phyloP scores from a whole-genome alignment of 2,329 filamentous ascomycete genomes.

The Lizonia empirigonia region DNA sequence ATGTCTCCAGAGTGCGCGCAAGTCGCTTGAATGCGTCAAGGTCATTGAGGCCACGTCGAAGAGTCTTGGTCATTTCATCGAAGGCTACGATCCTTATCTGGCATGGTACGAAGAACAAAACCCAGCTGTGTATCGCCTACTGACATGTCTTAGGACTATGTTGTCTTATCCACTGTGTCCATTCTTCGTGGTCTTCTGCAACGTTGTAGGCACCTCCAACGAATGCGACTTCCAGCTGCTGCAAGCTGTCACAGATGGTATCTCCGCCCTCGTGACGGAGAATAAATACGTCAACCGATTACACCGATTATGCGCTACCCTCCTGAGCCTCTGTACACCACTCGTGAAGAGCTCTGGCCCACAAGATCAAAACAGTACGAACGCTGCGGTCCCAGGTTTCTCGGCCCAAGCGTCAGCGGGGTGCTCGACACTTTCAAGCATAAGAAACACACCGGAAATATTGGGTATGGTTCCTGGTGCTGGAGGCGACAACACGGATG shows the following conservation, averaged over 20 bases:
- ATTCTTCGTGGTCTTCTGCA: slow-evolving; percentile 47
- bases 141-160: slow-evolving; percentile 35
- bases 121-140: not conserved
- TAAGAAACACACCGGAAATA: slow-evolving; percentile 3
- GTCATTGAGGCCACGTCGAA: slow-evolving; percentile 32
- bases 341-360: slow-evolving; percentile 23
- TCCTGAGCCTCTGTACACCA: slow-evolving; percentile 39
- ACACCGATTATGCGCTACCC: slow-evolving; percentile 35
- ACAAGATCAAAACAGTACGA: not conserved
- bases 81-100: slow-evolving; percentile 39
- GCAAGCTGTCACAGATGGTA: slow-evolving; percentile 34
- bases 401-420: not conserved
- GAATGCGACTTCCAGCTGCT: slow-evolving; percentile 38
- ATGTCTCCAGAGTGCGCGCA: slow-evolving; percentile 40
- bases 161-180: slow-evolving; percentile 43
- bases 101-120: slow-evolving; percentile 28
- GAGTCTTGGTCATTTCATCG: slow-evolving; percentile 35
- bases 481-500: slow-evolving; percentile 1
- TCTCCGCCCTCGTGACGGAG: slow-evolving; percentile 35
- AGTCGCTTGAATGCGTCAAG: slow-evolving; percentile 37
- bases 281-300: slow-evolving; percentile 40
- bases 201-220: slow-evolving; percentile 45
- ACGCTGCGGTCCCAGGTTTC: slow-evolving; percentile 4
- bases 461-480: not conserved
- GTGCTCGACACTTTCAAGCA: not conserved